A percentile compares a stretch with the other conserved stretches of the same genome.
Evolutionary conservation across 2,329 filamentous ascomycete genomes (phyloP).

Genomic region (Fusarium nelsonii): DNA sequence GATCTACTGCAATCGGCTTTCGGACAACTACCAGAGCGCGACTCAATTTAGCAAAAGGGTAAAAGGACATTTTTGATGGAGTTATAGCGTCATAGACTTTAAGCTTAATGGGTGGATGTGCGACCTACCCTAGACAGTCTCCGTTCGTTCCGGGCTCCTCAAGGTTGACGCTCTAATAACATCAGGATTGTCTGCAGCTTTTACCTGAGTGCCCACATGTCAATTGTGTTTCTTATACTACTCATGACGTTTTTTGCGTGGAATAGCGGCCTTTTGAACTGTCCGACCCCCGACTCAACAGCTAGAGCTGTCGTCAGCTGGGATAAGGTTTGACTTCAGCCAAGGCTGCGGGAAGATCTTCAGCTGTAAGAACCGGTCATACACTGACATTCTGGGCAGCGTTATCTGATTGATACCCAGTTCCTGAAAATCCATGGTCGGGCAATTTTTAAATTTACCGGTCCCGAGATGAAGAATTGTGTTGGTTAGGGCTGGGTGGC

Average conservation of each 20-base stretch:
- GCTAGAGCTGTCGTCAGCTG: not conserved
- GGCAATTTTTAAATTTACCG: not conserved
- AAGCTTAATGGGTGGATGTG: constrained; percentile 10
- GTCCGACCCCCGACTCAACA: not conserved
- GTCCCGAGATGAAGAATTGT: not conserved
- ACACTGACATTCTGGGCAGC: not conserved
- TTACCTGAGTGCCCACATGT: not conserved
- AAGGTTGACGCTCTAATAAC: not conserved
- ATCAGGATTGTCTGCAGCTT: not conserved
- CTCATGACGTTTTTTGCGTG: constrained; percentile 10
- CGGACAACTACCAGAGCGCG: constrained; percentile 31
- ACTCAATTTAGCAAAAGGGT: not conserved
- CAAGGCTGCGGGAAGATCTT: not conserved
- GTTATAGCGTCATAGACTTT: constrained; percentile 35
- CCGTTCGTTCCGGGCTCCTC: not conserved
- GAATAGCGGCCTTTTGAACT: constrained; percentile 8
- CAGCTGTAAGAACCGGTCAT: not conserved
- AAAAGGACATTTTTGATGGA: constrained; percentile 7
- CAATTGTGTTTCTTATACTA: not conserved
- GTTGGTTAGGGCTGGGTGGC: not conserved
- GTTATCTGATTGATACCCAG: not conserved
- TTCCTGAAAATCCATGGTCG: constrained; percentile 3
- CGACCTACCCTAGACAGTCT: constrained; percentile 15
- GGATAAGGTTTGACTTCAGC: not conserved
- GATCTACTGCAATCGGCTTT: constrained; percentile 24